Conservation (phyloP, 345 rosid genomes). For the Camelina hispida region DNA sequence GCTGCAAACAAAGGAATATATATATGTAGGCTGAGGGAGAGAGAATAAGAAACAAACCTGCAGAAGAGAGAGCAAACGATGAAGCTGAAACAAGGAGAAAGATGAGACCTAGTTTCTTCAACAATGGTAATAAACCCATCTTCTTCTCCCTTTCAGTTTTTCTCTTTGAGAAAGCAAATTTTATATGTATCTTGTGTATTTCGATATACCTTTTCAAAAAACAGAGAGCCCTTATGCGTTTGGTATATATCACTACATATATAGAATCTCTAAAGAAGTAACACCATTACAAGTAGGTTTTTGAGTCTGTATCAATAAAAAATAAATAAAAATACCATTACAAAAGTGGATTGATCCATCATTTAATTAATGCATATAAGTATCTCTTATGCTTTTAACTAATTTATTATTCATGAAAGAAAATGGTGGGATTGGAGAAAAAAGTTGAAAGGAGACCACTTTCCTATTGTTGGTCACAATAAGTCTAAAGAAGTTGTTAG, state of each 20-base stretch:
- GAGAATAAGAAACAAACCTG: conserved; percentile 47
- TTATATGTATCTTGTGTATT: conserved; percentile 18
- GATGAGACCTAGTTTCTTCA: conserved; percentile 52
- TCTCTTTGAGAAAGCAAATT: neutral
- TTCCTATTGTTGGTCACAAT: conserved; percentile 66
- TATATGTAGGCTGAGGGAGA: neutral
- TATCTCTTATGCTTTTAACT: conserved; percentile 20
- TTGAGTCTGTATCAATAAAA: too few relatives aligned
- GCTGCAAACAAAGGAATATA: conserved; percentile 31
- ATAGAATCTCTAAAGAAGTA: conserved; percentile 30
- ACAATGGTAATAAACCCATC: conserved; percentile 47
- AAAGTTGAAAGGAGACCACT: conserved; percentile 61
- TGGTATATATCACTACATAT: conserved; percentile 28
- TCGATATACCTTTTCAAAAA: conserved; percentile 25
- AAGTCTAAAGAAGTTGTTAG: conserved; percentile 66
- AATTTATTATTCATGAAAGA: conserved; percentile 38
- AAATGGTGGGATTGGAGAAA: conserved; percentile 41
- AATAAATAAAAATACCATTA: too few relatives aligned
- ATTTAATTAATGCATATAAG: conserved; percentile 2
- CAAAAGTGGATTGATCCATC: neutral
- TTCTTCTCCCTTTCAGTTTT: conserved; percentile 15
- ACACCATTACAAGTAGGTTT: conserved; percentile 17
- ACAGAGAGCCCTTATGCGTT: conserved; percentile 36
- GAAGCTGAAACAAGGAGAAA: conserved; percentile 60
- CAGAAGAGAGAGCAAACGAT: conserved; percentile 50